Percentiles rank a stretch among this genome's conserved stretches.
phyloP scores from a whole-genome alignment of 176 grass and related monocot genomes.

The Cocos nucifera region DNA sequence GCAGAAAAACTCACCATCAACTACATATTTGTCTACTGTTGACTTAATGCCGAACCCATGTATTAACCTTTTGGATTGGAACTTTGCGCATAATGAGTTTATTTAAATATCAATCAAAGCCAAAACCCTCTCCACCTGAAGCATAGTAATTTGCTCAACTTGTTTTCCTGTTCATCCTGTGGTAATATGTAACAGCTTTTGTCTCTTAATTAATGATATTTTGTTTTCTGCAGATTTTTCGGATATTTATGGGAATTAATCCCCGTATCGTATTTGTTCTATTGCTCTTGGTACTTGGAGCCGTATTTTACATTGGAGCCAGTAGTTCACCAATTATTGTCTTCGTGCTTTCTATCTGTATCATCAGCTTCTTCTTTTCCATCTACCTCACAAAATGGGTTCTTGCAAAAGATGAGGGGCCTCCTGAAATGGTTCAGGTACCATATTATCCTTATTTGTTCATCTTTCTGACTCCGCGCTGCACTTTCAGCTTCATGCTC shows the following conservation, averaged over 20 bases:
- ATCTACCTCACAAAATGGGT: conserved; percentile 96
- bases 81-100: no score
- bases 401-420: conserved; percentile 98
- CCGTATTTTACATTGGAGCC: conserved; percentile 82
- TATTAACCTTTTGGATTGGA: no score
- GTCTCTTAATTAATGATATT: background rate
- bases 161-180: conserved; percentile 4
- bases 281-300: conserved; percentile 51
- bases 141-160: background rate
- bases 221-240: conserved; percentile 63
- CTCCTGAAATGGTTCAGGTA: conserved; percentile 98
- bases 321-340: conserved; percentile 85
- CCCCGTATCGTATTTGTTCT: conserved; percentile 64
- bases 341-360: conserved; percentile 96
- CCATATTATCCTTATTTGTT: conserved; percentile 6
- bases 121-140: no score
- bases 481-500: background rate
- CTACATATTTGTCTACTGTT: no score
- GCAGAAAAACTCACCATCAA: no score
- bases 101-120: no score
- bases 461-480: conserved; percentile 1
- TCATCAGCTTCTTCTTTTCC: conserved; percentile 82
- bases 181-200: background rate
- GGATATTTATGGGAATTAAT: conserved; percentile 77
- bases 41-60: no score